Percentiles rank a stretch among this genome's conserved stretches.
These are phyloP conservation scores for Lachnum nothofagi DNA, from an alignment of 2,329 filamentous ascomycete genomes.

Conservation along the genomic window DNA sequence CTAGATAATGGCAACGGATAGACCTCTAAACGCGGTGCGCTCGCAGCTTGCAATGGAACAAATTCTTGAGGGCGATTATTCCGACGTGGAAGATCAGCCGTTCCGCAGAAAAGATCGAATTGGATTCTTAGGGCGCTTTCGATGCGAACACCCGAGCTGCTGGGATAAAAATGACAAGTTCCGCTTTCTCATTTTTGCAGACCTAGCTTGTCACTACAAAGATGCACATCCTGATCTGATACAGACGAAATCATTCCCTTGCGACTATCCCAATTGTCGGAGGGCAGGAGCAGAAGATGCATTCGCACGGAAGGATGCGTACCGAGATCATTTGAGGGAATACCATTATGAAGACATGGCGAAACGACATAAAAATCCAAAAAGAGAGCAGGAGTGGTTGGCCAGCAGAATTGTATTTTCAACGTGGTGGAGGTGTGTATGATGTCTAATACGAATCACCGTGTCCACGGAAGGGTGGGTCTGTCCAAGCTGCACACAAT, in stretches of 20 bases:
- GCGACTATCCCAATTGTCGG: constrained; percentile 26
- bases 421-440: constrained; percentile 19
- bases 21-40: background rate
- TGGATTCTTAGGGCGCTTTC: constrained; percentile 1
- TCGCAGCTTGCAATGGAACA: constrained; percentile 1
- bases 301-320: constrained; percentile 42
- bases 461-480: constrained; percentile 3
- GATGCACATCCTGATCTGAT: constrained; percentile 23
- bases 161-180: constrained; percentile 12
- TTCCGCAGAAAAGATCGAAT: background rate
- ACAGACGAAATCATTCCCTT: constrained; percentile 21
- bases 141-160: constrained; percentile 11
- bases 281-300: constrained; percentile 27
- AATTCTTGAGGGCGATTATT: constrained; percentile 2
- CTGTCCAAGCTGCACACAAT: constrained; percentile 3
- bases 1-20: background rate
- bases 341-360: constrained; percentile 37
- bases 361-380: constrained; percentile 7
- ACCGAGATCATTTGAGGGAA: constrained; percentile 42
- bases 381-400: constrained; percentile 11
- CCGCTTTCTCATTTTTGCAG: constrained; percentile 18
- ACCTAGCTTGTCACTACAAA: constrained; percentile 31
- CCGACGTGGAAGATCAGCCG: background rate
- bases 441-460: constrained; percentile 10
- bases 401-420: constrained; percentile 5